Percentiles rank a stretch among this genome's conserved stretches.
Evolutionary conservation across 1,284 basidiomycete species (phyloP).

Genomic region (Cryptococcus sp.): DNA sequence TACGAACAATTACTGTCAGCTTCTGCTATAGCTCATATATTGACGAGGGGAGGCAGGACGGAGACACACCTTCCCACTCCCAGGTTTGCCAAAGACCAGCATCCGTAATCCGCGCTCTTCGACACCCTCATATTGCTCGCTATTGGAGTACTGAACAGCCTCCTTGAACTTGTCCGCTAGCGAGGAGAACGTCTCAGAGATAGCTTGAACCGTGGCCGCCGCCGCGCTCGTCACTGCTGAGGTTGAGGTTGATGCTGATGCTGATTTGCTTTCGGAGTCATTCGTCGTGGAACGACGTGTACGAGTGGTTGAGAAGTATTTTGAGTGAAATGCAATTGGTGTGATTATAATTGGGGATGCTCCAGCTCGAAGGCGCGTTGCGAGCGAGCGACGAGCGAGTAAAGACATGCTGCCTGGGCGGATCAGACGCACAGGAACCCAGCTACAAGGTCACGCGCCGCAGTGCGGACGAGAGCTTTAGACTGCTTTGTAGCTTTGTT

Average conservation of each 20-base stretch:
- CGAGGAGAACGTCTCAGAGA: slow-evolving; percentile 22
- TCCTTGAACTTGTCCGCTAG: slow-evolving; percentile 24
- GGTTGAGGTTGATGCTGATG: slow-evolving; percentile 4
- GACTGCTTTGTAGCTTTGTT: no score
- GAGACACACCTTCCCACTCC: slow-evolving; percentile 47
- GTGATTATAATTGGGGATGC: background rate
- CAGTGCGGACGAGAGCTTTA: no score
- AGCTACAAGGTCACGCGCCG: background rate
- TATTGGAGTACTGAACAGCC: slow-evolving; percentile 18
- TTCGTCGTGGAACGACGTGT: background rate
- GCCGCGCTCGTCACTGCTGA: background rate
- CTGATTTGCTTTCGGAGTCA: background rate
- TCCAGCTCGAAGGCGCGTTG: slow-evolving; percentile 1
- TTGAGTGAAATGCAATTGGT: background rate
- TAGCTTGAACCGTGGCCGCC: background rate
- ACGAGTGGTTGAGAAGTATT: slow-evolving; percentile 6
- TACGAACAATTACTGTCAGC: background rate
- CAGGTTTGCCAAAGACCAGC: slow-evolving; percentile 54
- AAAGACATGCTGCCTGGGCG: background rate
- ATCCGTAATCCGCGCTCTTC: slow-evolving; percentile 44
- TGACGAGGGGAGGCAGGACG: no score
- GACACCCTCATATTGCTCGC: slow-evolving; percentile 28
- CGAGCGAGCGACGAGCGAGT: slow-evolving; percentile 3
- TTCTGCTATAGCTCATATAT: background rate
- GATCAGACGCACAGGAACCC: background rate